Evolutionary conservation across 106 monocot species (phyloP), one percentile per base, ranked within the genome.

Genomic region (Dendrobium huoshanense): DNA sequence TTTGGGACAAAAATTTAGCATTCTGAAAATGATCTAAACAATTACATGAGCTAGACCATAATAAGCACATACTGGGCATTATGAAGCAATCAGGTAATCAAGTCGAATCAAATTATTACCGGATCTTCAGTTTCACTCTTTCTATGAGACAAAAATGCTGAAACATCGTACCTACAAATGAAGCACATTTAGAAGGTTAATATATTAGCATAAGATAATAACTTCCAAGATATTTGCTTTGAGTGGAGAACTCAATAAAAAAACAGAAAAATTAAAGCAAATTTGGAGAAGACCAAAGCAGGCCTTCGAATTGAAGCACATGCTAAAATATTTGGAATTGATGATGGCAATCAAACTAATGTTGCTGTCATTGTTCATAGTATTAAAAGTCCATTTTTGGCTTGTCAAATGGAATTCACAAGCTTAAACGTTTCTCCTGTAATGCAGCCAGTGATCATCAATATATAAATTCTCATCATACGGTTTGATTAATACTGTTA

Each of bases 131-230:
- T 88, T 73, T 99, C 99, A 80, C 82, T 86, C 83, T 88, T 82
- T 84, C 95, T 91, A 81, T 93, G 88, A 0, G 95, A 88, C 77
- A 99, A 83, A 89, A 99, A 95, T 25, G 82, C 85, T 77, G 93
- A 77, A 80, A 99, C 95, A 87, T 99, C 99, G 76, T 99, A 95
- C 99, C 99, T 95, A 84, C 80, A 82, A 74, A 84, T 44, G 64
- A 81, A 70, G 10, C 24, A 15, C 31, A 29, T 4, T 37, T 29
- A 70, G 33, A 33, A 70, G 16, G 37, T 70, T 22, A 70, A 33
- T 37, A 70, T 70, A 70, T 29, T 70, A 2, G 33, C 68, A 33
- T 70, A 70, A 29, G 70, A 70, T 29, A 8, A 15, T 33, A 37
- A 31, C 70, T 70, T 37, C 33, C 25, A 67, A 27, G 15, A 70